Evolutionary conservation across 495 filamentous ascomycete genomes (phyloP), one percentile per base, ranked within the genome.

Genomic region (Polyplosphaeria fusca): DNA sequence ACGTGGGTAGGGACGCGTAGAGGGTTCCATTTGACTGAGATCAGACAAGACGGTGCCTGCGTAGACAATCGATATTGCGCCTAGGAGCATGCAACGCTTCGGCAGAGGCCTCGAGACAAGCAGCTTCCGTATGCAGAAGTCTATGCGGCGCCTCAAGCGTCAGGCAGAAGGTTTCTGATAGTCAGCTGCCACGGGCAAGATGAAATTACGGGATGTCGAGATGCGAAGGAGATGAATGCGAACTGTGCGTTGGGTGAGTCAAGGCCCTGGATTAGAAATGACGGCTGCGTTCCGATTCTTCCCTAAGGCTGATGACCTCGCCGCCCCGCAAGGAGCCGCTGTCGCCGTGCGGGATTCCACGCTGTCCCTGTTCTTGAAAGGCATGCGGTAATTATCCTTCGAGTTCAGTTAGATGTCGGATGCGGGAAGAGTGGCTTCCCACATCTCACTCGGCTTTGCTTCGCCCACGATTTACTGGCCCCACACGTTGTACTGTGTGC

Each of bases 111-210:
- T 12, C 20, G 20, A 2, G 42, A 12, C 23, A 23, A 18, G 13
- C 13, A 38, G 42, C 56, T 60, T 52, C 56, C 56, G 16, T n/a
- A 47, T 28, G 37, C 41, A 44, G 56, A 25, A 28, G 12, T 46
- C 39, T 5, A 3, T 14, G n/a, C 19, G 14, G 39, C 13, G 41
- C 56, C 39, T 14, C 9, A 51, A 30, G 37, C 16, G 26, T 49
- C 44, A 42, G 43, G 43, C 55, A 58, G 27, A 43, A 47, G 25
- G 7, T 37, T 20, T 42, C 18, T 52, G 28, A 46, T 27, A 47
- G 56, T 60, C 56, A 60, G 47, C 48, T 60, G 56, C 47, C 40
- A 47, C 22, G 26, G 24, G 23, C n/a, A 42, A 35, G 56, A 52
- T 27, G 38, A 52, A 27, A 23, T 35, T 19, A 22, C 47, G 47